Base-by-base conservation (phyloP, 2,329 filamentous ascomycete species). In the Blastomyces silverae region DNA sequence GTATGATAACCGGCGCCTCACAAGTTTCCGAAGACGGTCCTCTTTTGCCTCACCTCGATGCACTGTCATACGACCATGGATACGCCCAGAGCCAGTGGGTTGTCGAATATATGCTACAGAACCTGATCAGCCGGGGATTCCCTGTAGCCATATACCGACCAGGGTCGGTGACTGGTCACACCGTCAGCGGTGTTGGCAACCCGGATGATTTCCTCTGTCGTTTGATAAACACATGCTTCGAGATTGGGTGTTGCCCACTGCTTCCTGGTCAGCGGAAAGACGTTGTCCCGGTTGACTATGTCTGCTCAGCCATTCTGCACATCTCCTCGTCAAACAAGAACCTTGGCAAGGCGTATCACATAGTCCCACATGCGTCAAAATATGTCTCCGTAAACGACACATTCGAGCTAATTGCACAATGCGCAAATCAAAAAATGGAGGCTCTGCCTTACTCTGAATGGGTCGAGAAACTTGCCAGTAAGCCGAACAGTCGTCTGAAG, bases 31-130 rank as follows among this genome's bases (percentile, higher is more conserved):
- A 73, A 61, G 69, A 73, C 42, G 69, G 67, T 37, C 55, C 66
- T 8, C 64, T 69, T 6, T 15, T 64, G 7, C 46, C 64, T 8
- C 72, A 74, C 37, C 44, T 72, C 0, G 65, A 67, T 1, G 66
- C 71, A 0, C 64, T 74, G 1, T 65, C 64, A 1, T 72, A 95
- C 2, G 85, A 85, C 28, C 93, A 89, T 0, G 91, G 92, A 1
- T 96, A 96, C 70, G 91, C 91, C 1, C 91, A 96, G 75, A 86
- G 85, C 67, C 95, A 96, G 77, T 96, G 90, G 90, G 88, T 84
- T 1, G 82, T 82, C 0, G 85, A 87, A 70, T 81, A 81, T 60
- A 80, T 96, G 50, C 83, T 90, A 17, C 84, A 89, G 34, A 87
- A 89, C 72, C 89, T 91, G 20, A 89, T 90, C 58, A 80, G 80